A percentile compares a stretch with the other conserved stretches of the same genome.
These are phyloP conservation scores for Heliosperma pusillum DNA, from an alignment of 148 eudicot species.

Conservation along the genomic window DNA sequence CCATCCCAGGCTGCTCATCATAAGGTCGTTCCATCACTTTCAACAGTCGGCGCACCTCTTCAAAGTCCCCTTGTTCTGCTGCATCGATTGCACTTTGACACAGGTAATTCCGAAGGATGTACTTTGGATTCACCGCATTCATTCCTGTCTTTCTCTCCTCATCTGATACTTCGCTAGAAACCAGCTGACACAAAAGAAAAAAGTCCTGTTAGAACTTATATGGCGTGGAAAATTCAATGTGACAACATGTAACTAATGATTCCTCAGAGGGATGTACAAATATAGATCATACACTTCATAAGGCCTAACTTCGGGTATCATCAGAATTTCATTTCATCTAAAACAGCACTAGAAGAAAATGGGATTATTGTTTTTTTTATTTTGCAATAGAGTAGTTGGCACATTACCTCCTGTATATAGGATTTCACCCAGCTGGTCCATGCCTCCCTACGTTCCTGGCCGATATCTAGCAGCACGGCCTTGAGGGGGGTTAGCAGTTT, in stretches of 20 bases:
- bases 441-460: constrained; percentile 94
- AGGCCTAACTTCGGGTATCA: background rate
- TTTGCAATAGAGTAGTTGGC: background rate
- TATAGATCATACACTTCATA: background rate
- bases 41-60: constrained; percentile 59
- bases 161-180: constrained; percentile 54
- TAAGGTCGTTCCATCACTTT: constrained; percentile 82
- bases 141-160: constrained; percentile 76
- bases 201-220: background rate
- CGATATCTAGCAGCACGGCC: constrained; percentile 90
- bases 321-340: background rate
- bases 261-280: too few relatives aligned
- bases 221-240: background rate
- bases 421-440: constrained; percentile 91
- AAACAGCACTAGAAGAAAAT: background rate
- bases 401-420: constrained; percentile 76
- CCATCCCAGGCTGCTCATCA: constrained; percentile 98
- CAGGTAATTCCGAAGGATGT: constrained; percentile 80
- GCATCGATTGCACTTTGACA: constrained; percentile 93
- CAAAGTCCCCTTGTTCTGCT: constrained; percentile 91
- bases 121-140: constrained; percentile 90
- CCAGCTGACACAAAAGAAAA: constrained; percentile 40
- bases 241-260: background rate
- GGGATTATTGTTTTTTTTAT: too few relatives aligned
- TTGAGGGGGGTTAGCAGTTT: constrained; percentile 70